Base-by-base conservation (phyloP, 345 rosid species). In the Trapa incisa region DNA sequence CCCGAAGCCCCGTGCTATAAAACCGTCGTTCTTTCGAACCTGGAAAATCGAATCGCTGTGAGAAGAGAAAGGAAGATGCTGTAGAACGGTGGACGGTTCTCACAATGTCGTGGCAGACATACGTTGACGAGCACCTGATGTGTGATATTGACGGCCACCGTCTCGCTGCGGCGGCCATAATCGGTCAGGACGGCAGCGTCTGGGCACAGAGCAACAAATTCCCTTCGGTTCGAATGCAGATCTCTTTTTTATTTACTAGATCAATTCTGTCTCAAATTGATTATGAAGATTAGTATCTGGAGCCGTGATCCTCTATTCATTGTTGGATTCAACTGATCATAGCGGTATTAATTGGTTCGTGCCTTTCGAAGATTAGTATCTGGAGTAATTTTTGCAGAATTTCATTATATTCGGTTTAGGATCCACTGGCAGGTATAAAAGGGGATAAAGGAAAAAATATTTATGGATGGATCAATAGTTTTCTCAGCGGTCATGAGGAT, bases 91-190 rank as follows among this genome's bases (percentile, higher is more conserved):
- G 48, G 42, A 5, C 8, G 58, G 22, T 13, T 6, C 47, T 42
- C 13, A 76, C 50, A 72, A 81, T 81, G 85, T 81, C 82, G 76
- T 81, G 85, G 85, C 85, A 81, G 63, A 68, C 82, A 17, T 78
- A 81, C 67, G 85, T 81, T 4, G 85, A 81, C 42, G 85, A 81
- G 0, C 82, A 82, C 56, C 75, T 82, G 54, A 79, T 82, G 85
- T 76, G 81, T 71, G 79, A 79, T 16, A 69, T 73, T 67, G 83
- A 82, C 32, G 85, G 85, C 48, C 73, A 79, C 15, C 68, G 60
- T 47, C 81, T 79, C 65, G 50, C 81, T 5, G 58, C 81, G n/a
- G 81, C 86, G 8, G 83, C 83, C 29, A 82, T 82, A 70, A 53
- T 82, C 72, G 86, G 86, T 65, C 80, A 71, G 37, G 86, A 82